These are phyloP conservation scores for Podila verticillata DNA, from an alignment of 192 early-diverging fungal species.

Conservation along the genomic window DNA sequence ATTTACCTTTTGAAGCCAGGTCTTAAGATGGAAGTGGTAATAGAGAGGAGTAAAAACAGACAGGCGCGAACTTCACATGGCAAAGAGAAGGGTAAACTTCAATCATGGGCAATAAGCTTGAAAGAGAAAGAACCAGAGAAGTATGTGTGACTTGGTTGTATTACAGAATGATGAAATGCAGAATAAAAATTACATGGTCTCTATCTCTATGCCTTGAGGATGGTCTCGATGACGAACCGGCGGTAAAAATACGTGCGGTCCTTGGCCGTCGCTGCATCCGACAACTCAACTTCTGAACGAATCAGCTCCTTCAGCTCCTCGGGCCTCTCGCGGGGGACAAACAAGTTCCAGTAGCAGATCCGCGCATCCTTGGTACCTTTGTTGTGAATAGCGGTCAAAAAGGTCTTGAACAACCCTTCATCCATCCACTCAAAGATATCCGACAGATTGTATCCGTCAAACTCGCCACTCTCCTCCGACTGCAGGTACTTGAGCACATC, in stretches of 20 bases:
- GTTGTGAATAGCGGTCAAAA: conserved; percentile 39
- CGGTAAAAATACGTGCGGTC: conserved; percentile 52
- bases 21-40: too few species aligned
- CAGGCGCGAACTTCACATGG: too few species aligned
- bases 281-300: conserved; percentile 33
- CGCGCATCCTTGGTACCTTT: conserved; percentile 44
- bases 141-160: too few species aligned
- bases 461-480: conserved; percentile 45
- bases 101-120: too few species aligned
- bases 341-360: conserved; percentile 52
- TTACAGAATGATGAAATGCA: neutral
- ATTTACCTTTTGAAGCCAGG: too few species aligned
- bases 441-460: conserved; percentile 50
- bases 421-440: conserved; percentile 53
- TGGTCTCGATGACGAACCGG: conserved; percentile 47
- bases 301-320: conserved; percentile 41
- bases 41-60: too few species aligned
- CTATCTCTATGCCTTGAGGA: conserved; percentile 24
- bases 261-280: conserved; percentile 42
- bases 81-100: too few species aligned
- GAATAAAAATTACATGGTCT: neutral
- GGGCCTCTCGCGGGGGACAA: conserved; percentile 47
- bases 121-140: too few species aligned
- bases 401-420: conserved; percentile 49
- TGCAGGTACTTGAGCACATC: conserved; percentile 48